A percentile compares a stretch with the other conserved stretches of the same genome.
phyloP scores from a whole-genome alignment of 2,329 filamentous ascomycete genomes.

The Malbranchea zuffiana region DNA sequence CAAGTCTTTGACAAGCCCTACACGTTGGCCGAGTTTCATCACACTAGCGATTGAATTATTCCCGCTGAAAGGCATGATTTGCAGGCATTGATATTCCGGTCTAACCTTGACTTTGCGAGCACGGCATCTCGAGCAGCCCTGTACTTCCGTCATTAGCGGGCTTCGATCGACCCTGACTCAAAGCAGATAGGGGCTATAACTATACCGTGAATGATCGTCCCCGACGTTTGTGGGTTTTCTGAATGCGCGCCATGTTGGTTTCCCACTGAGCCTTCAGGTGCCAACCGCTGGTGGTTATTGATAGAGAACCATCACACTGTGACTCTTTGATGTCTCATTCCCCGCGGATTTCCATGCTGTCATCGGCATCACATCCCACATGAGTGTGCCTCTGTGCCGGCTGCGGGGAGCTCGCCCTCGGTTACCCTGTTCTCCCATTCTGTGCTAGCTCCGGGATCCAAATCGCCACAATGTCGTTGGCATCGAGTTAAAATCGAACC shows the following conservation, averaged over 20 bases:
- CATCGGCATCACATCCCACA: neutral
- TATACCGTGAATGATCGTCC: conserved; percentile 1
- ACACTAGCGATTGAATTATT: too few relatives aligned
- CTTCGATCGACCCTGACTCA: too few relatives aligned
- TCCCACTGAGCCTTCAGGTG: too few relatives aligned
- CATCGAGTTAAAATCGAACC: too few relatives aligned
- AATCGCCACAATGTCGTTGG: too few relatives aligned
- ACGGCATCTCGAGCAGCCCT: conserved; percentile 3
- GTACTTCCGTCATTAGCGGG: too few relatives aligned
- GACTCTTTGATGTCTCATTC: neutral
- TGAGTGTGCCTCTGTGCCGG: neutral
- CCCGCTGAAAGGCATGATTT: too few relatives aligned
- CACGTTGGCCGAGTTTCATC: conserved; percentile 20
- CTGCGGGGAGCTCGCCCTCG: neutral
- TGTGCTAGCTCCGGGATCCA: too few relatives aligned
- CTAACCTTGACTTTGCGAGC: conserved; percentile 1
- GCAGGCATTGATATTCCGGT: too few relatives aligned
- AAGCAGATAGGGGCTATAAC: neutral
- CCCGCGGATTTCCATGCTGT: neutral
- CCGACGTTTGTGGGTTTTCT: neutral
- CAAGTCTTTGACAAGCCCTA: conserved; percentile 18
- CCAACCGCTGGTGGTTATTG: too few relatives aligned
- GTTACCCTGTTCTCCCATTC: neutral
- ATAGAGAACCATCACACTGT: too few relatives aligned
- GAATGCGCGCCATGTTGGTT: too few relatives aligned